Conservation (phyloP, 306 rosid genomes). For the Delonix regia region DNA sequence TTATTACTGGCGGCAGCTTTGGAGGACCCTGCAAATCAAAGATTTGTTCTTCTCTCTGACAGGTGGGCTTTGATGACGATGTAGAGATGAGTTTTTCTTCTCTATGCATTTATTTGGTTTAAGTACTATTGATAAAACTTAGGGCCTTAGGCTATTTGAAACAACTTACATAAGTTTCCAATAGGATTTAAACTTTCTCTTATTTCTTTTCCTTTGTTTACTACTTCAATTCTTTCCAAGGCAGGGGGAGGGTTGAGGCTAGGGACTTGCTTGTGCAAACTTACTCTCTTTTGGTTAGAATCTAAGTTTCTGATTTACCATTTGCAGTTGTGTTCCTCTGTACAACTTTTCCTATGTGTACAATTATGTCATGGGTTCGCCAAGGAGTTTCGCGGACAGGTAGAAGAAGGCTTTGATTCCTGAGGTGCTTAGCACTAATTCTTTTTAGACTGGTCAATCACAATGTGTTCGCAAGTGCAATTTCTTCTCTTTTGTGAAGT, state of each 20-base stretch:
- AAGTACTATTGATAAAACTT: neutral
- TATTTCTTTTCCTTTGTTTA: neutral
- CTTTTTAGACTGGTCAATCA: slow-evolving; percentile 40
- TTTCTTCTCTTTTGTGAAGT: slow-evolving; percentile 17
- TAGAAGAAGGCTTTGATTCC: slow-evolving; percentile 62
- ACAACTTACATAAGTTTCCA: slow-evolving; percentile 1
- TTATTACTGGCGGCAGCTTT: slow-evolving; percentile 65
- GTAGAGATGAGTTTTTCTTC: neutral
- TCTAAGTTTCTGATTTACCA: slow-evolving; percentile 43
- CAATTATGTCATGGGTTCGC: slow-evolving; percentile 81
- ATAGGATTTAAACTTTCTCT: neutral
- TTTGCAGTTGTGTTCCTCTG: slow-evolving; percentile 92
- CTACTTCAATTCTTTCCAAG: neutral
- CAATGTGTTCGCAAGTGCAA: slow-evolving; percentile 11
- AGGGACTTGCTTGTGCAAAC: slow-evolving; percentile 4
- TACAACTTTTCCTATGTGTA: slow-evolving; percentile 88
- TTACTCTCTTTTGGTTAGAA: slow-evolving; percentile 19
- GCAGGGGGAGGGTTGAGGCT: neutral
- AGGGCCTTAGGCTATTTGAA: neutral
- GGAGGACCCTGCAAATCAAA: slow-evolving; percentile 88
- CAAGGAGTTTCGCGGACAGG: slow-evolving; percentile 97
- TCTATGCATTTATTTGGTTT: neutral
- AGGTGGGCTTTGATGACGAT: slow-evolving; percentile 54
- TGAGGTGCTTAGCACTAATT: slow-evolving; percentile 62
- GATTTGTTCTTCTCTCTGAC: slow-evolving; percentile 95